Percentiles rank a stretch among this genome's conserved stretches.
phyloP scores from a whole-genome alignment of 345 rosid species.

The Cochlearia excelsa region DNA sequence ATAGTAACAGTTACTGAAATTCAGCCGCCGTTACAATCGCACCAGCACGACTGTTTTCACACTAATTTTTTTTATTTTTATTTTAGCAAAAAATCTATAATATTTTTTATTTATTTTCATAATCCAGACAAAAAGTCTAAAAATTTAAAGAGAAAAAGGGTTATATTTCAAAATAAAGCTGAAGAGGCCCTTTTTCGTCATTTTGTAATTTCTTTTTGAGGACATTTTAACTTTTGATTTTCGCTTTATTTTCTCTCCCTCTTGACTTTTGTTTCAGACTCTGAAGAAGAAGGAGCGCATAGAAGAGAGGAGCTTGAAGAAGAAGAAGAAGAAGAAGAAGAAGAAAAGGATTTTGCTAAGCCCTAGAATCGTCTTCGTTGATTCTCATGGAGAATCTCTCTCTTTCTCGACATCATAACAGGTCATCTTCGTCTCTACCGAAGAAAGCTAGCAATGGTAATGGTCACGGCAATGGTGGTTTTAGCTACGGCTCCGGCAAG shows the following conservation, averaged over 20 bases:
- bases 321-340: conserved; percentile 23
- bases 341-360: conserved; percentile 3
- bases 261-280: conserved; percentile 33
- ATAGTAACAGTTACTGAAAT: no score
- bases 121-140: no score
- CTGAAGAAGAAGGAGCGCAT: conserved; percentile 11
- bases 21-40: no score
- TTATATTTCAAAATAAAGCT: conserved; percentile 26
- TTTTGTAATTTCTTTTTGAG: conserved; percentile 24
- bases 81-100: no score
- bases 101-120: no score
- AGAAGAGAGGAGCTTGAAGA: conserved; percentile 23
- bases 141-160: no score
- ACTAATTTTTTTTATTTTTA: no score
- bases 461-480: conserved; percentile 27
- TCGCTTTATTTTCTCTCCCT: conserved; percentile 16
- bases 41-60: no score
- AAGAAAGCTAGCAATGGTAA: conserved; percentile 39
- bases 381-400: conserved; percentile 63
- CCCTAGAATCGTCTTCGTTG: conserved; percentile 28
- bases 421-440: conserved; percentile 24
- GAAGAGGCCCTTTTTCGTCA: conserved; percentile 30
- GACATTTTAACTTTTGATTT: conserved; percentile 24
- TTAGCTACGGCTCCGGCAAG: conserved; percentile 29
- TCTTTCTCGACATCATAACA: conserved; percentile 53